These are phyloP conservation scores for Tolypocladium cylindrosporum DNA, from an alignment of 2,329 filamentous ascomycete species.

Conservation along the genomic window DNA sequence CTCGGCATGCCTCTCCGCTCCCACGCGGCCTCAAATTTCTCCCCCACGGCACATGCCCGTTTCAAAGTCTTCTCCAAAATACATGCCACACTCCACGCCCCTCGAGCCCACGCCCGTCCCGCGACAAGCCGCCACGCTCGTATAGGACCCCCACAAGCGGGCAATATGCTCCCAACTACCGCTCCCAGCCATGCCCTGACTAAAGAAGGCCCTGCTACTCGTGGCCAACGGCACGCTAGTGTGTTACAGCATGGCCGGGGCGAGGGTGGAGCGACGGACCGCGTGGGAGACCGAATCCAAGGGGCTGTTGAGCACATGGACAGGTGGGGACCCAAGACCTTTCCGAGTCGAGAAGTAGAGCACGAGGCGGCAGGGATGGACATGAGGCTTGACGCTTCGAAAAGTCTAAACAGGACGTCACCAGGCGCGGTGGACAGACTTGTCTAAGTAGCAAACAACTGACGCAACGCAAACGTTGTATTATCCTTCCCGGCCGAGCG, in stretches of 20 bases:
- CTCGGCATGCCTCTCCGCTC: too few species aligned
- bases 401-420: background rate
- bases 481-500: background rate
- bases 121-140: background rate
- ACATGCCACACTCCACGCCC: background rate
- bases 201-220: background rate
- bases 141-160: background rate
- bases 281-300: background rate
- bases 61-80: background rate
- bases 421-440: background rate
- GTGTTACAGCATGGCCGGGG: background rate
- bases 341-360: background rate
- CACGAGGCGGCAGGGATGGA: background rate
- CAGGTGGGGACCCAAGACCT: background rate
- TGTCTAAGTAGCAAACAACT: background rate
- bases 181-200: background rate
- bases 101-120: background rate
- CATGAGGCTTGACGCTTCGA: background rate
- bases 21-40: too few species aligned
- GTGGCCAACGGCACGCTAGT: too few species aligned
- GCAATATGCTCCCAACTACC: background rate
- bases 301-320: background rate
- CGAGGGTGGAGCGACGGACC: background rate
- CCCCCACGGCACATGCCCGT: background rate
- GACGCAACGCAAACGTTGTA: background rate